Evolutionary conservation across 2,329 filamentous ascomycete species (phyloP), one percentile per base, ranked within the genome.

Genomic region (Aureobasidium sp.): DNA sequence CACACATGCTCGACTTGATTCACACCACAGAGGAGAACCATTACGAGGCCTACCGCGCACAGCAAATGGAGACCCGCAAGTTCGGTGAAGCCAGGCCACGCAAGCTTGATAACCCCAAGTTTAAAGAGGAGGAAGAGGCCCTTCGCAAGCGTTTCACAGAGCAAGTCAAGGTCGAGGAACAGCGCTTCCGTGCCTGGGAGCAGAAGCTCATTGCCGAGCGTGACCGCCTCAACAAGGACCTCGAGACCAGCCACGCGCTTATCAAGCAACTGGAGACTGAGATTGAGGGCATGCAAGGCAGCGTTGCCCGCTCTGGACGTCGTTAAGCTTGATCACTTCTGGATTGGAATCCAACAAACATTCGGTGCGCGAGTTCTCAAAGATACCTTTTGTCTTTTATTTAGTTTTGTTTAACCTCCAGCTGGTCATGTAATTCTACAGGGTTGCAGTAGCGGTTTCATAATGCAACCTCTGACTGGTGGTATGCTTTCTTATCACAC

Each of bases 21-120:
- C 94, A 99, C 83, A 99, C 95, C 67, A 99, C 94, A 69, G 94
- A 99, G 81, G 94, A 99, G 83, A 87, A 91, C 72, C 94, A 99
- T 84, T 99, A 99, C 82, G 94, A 99, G 80, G 93, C 91, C 65
- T 99, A 99, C 84, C 93, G 94, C 71, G 94, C 94, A 61, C 91
- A 96, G 79, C 95, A 99, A 81, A 99, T 99, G 94, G 94, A 99
- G 84, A 99, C 94, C 56, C 87, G 94, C 80, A 99, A 99, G 81
- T 97, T 99, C 71, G 94, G 94, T 78, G 95, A 99, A 82, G 93
- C 92, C 64, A 87, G 93, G 69, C 94, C 94, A 70, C 85, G 93
- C 79, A 99, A 99, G 86, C 84, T 99, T 71, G 94, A 99, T 82
- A 99, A 99, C 84, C 94, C 94, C 80, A 99, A 99, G 84, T 99